Evolutionary conservation across 139 green algal species (phyloP).

Genomic region (Microglena sp.): DNA sequence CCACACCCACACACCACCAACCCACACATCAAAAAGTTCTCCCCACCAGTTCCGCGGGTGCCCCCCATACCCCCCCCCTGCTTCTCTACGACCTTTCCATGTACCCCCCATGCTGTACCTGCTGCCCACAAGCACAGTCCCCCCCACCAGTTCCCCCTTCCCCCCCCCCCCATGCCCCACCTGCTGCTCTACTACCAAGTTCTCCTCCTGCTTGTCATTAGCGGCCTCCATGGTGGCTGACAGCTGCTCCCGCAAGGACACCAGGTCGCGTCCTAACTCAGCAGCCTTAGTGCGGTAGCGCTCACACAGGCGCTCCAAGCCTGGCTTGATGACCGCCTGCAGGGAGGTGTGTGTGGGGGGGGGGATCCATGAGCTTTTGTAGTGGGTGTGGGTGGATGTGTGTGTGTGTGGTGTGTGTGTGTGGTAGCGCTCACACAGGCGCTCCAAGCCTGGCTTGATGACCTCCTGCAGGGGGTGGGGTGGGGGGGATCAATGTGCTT

Average conservation of each 20-base stretch:
- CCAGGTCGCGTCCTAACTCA: slow-evolving; percentile 53
- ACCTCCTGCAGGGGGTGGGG: slow-evolving; percentile 2
- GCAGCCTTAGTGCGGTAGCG: slow-evolving; percentile 36
- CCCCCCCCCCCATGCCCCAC: too few relatives aligned
- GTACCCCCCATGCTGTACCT: neutral
- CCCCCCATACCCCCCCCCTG: too few relatives aligned
- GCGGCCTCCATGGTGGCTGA: slow-evolving; percentile 32
- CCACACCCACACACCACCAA: neutral
- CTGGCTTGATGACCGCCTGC: slow-evolving; percentile 53
- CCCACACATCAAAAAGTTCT: neutral
- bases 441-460: slow-evolving; percentile 48
- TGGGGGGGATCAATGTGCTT: neutral
- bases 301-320: slow-evolving; percentile 54
- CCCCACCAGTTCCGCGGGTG: too few relatives aligned
- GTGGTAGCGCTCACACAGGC: slow-evolving; percentile 46
- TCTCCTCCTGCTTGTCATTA: slow-evolving; percentile 58
- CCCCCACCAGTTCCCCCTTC: neutral
- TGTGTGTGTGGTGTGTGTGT: neutral
- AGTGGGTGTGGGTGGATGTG: neutral
- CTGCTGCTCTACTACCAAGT: slow-evolving; percentile 29
- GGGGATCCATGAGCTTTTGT: neutral
- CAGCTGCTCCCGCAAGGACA: slow-evolving; percentile 48
- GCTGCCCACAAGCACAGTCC: neutral
- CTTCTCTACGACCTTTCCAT: too few relatives aligned
- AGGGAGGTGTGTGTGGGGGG: neutral